phyloP scores from a whole-genome alignment of 169 alveolate genomes.

The Amoebophrya sp. region DNA sequence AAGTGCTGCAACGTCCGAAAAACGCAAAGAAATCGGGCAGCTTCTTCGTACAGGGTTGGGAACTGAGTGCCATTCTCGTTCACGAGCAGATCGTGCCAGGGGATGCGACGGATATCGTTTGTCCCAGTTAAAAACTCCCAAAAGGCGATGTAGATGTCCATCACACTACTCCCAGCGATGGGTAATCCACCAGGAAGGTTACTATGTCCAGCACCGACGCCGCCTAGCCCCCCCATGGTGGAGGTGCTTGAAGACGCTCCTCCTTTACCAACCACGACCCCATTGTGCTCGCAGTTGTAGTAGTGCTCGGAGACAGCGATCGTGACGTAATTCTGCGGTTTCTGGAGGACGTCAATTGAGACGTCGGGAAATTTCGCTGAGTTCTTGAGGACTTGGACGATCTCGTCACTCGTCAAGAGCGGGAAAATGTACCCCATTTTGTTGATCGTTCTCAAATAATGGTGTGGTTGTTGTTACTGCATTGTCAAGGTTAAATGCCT shows the following conservation, averaged over 20 bases:
- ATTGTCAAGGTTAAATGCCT: too few relatives aligned
- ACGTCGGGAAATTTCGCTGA: background rate
- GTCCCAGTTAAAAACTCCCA: background rate
- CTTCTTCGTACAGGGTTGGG: background rate
- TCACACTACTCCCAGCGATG: background rate
- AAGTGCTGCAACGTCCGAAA: background rate
- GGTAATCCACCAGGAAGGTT: background rate
- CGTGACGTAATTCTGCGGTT: conserved; percentile 14
- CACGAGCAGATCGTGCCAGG: background rate
- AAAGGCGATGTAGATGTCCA: conserved; percentile 1
- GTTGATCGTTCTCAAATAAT: too few relatives aligned
- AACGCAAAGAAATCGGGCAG: background rate
- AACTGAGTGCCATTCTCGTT: background rate
- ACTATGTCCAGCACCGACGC: background rate
- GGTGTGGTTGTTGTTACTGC: too few relatives aligned
- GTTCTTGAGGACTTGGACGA: background rate
- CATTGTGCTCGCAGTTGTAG: background rate
- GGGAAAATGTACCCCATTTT: conserved; percentile 12
- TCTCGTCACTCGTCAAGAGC: background rate
- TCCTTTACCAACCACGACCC: background rate
- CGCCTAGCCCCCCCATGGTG: background rate
- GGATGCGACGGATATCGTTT: background rate
- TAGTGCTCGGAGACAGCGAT: background rate
- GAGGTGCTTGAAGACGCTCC: background rate
- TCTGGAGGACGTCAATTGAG: background rate